A percentile compares a stretch with the other conserved stretches of the same genome.
These are phyloP conservation scores for Anisogramma anomala DNA, from an alignment of 2,329 filamentous ascomycete species.

Conservation along the genomic window DNA sequence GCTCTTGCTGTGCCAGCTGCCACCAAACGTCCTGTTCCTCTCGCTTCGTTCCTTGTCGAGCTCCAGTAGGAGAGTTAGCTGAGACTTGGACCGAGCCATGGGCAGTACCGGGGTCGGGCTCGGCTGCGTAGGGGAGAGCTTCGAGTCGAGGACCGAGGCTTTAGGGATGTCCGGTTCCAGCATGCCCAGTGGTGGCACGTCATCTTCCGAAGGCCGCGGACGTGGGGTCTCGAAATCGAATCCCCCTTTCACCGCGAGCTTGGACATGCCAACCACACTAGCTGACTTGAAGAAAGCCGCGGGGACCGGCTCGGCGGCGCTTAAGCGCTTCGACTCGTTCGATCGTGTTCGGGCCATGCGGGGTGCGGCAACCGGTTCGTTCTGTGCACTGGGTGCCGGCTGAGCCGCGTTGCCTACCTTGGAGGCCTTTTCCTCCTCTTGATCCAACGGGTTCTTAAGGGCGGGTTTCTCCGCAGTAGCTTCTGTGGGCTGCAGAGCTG, in stretches of 20 bases:
- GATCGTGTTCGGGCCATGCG: constrained; percentile 12
- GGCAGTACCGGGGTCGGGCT: constrained; percentile 33
- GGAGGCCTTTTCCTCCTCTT: neutral
- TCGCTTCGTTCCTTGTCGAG: constrained; percentile 33
- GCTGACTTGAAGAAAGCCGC: constrained; percentile 15
- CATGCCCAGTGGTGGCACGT: constrained; percentile 11
- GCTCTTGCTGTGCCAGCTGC: too few relatives aligned
- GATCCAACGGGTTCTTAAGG: neutral
- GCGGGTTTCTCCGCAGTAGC: neutral
- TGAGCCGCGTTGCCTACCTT: neutral
- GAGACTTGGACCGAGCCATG: constrained; percentile 48
- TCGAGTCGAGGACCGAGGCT: constrained; percentile 25
- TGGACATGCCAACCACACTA: constrained; percentile 17
- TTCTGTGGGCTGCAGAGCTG: neutral
- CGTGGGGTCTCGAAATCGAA: constrained; percentile 20
- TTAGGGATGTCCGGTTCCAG: constrained; percentile 18
- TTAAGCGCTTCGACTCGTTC: constrained; percentile 13
- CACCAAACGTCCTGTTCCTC: constrained; percentile 4
- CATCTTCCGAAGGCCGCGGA: constrained; percentile 4
- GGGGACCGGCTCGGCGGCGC: constrained; percentile 7
- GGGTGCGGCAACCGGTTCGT: neutral
- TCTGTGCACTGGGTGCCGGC: neutral
- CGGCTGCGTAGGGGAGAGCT: constrained; percentile 39
- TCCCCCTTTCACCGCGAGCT: constrained; percentile 16
- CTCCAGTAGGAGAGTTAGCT: constrained; percentile 46